Evolutionary conservation across 2,329 filamentous ascomycete genomes (phyloP).

Genomic region (Monilinia aucupariae): DNA sequence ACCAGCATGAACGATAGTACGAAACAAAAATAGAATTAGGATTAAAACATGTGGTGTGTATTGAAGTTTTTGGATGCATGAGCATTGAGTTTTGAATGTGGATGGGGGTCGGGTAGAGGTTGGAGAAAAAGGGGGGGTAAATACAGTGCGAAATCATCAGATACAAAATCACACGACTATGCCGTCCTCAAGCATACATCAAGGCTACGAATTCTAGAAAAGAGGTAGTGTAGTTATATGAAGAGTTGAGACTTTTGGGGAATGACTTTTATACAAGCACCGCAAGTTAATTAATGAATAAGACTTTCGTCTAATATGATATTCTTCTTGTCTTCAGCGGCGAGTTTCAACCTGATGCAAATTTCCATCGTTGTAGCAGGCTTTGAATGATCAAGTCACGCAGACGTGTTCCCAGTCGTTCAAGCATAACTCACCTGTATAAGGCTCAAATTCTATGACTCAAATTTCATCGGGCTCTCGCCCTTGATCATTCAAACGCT

Average conservation of each 20-base stretch:
- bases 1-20: neutral
- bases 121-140: neutral
- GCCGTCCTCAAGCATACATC: neutral
- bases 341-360: no score
- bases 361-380: no score
- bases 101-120: neutral
- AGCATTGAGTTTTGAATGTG: neutral
- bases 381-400: no score
- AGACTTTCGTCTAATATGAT: no score
- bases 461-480: no score
- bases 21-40: neutral
- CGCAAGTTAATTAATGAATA: neutral
- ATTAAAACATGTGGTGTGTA: neutral
- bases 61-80: neutral
- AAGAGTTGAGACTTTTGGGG: no score
- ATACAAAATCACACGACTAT: neutral
- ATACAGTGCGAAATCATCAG: neutral
- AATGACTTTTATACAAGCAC: neutral
- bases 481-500: no score
- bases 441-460: no score
- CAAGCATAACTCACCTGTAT: no score
- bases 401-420: no score
- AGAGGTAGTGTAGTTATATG: no score
- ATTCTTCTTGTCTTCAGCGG: no score
- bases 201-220: neutral